A percentile compares a stretch with the other conserved stretches of the same genome.
phyloP scores from a whole-genome alignment of 441 rosid species.

The Jatropha podagrica region DNA sequence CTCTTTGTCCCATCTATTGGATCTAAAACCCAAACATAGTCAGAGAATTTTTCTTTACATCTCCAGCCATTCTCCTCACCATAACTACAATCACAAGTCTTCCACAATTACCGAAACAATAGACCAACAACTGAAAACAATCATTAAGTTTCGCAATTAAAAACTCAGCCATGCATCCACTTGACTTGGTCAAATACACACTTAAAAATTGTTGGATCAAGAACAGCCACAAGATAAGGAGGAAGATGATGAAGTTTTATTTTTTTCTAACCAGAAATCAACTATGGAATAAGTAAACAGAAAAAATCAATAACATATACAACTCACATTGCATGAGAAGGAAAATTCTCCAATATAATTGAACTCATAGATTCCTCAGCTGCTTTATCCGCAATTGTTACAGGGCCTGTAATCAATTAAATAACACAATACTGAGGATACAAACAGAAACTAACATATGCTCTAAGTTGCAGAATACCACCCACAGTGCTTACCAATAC shows the following conservation, averaged over 20 bases:
- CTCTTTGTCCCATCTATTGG: slow-evolving; percentile 99
- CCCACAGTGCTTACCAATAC: background rate
- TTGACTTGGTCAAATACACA: background rate
- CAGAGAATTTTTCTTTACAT: slow-evolving; percentile 71
- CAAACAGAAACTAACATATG: background rate
- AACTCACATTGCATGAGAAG: slow-evolving; percentile 90
- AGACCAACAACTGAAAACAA: background rate
- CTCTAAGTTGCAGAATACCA: background rate
- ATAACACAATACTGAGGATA: background rate
- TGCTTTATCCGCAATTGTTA: slow-evolving; percentile 84
- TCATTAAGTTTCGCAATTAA: background rate
- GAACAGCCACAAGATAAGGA: background rate
- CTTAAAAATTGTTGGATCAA: background rate
- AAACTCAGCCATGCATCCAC: slow-evolving; percentile 1
- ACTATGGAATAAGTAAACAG: background rate
- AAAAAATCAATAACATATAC: background rate
- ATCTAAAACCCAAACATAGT: slow-evolving; percentile 96
- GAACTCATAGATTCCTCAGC: slow-evolving; percentile 94
- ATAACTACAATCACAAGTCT: slow-evolving; percentile 49
- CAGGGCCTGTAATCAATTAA: slow-evolving; percentile 58
- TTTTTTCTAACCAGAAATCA: too few relatives aligned
- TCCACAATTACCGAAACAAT: slow-evolving; percentile 14
- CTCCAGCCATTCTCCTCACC: slow-evolving; percentile 99
- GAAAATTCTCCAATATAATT: slow-evolving; percentile 64
- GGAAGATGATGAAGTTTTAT: too few relatives aligned